These are phyloP conservation scores for Leccinum arenicola DNA, from an alignment of 768 basidiomycete species.

Conservation along the genomic window DNA sequence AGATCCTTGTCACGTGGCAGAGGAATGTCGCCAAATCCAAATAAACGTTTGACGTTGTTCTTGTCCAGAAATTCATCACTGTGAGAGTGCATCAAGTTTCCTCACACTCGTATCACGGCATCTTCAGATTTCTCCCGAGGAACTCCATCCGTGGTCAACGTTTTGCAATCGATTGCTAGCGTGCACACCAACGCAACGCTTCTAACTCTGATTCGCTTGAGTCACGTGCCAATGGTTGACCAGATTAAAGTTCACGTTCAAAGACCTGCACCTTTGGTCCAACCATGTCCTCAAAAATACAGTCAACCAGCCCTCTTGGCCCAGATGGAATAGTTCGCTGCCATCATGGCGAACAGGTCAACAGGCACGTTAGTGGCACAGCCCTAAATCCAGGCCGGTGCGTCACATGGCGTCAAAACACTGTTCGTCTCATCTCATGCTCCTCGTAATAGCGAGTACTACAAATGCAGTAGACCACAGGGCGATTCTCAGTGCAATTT, in stretches of 20 bases:
- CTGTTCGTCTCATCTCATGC: not conserved
- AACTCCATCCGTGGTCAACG: not conserved
- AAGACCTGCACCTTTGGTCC: not conserved
- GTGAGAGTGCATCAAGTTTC: not conserved
- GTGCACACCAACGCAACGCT: not conserved
- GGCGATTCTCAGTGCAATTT: conserved; percentile 24
- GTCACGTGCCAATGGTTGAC: not conserved
- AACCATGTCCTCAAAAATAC: not conserved
- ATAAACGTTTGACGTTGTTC: too few relatives aligned
- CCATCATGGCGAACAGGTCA: conserved; percentile 27
- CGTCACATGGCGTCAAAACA: conserved; percentile 3
- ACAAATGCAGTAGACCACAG: conserved; percentile 30
- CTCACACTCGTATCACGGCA: not conserved
- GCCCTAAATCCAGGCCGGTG: conserved; percentile 36
- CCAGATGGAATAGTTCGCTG: conserved; percentile 35
- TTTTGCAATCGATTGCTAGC: not conserved
- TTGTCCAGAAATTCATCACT: too few relatives aligned
- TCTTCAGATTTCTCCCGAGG: not conserved
- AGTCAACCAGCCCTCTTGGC: conserved; percentile 26
- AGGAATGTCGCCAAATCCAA: too few relatives aligned
- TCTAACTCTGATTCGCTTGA: not conserved
- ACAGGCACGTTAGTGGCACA: conserved; percentile 30
- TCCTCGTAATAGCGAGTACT: conserved; percentile 32
- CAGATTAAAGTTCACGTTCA: not conserved
- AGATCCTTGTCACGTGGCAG: conserved; percentile 21